These are phyloP conservation scores for Rosa rugosa DNA, from an alignment of 306 rosid genomes.

Conservation along the genomic window DNA sequence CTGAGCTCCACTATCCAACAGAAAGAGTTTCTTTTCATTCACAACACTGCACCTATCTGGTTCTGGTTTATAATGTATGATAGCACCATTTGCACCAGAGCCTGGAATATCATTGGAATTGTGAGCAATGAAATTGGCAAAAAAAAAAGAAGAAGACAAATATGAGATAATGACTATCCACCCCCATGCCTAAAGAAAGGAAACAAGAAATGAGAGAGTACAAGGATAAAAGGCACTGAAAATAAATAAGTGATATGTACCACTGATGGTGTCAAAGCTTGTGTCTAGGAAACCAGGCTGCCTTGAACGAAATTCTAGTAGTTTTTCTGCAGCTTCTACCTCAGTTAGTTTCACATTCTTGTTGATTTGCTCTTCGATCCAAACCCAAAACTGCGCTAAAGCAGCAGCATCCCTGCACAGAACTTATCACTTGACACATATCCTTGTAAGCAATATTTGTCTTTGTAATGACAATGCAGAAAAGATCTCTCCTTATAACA, in stretches of 20 bases:
- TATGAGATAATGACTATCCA: background rate
- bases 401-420: conserved; percentile 91
- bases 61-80: conserved; percentile 93
- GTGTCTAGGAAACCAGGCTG: conserved; percentile 90
- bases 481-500: conserved; percentile 4
- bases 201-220: background rate
- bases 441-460: conserved; percentile 9
- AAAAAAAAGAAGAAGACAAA: conserved; percentile 1
- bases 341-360: conserved; percentile 59
- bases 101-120: conserved; percentile 46
- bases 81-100: conserved; percentile 94
- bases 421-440: conserved; percentile 30
- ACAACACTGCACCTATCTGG: conserved; percentile 73
- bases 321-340: conserved; percentile 81
- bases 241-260: conserved; percentile 22
- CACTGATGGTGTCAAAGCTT: conserved; percentile 96
- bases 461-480: background rate
- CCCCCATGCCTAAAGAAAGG: background rate
- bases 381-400: conserved; percentile 87
- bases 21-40: conserved; percentile 71
- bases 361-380: conserved; percentile 78
- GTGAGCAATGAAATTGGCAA: conserved; percentile 5
- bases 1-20: conserved; percentile 98
- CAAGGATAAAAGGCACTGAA: background rate
- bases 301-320: conserved; percentile 81